These are phyloP conservation scores for Amanita fuliginea DNA, from an alignment of 768 basidiomycete genomes.

Conservation along the genomic window DNA sequence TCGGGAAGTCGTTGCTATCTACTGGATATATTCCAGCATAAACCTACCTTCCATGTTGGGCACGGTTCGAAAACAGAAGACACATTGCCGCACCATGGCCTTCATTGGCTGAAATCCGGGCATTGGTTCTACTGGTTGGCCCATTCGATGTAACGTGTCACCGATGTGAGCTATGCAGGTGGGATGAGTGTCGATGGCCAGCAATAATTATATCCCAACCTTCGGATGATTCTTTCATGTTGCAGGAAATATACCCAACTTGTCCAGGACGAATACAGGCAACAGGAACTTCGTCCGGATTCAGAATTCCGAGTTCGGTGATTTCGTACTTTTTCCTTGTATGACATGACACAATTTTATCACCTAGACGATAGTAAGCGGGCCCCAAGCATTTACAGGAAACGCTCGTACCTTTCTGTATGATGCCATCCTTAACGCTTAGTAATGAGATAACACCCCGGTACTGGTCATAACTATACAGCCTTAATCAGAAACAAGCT, in stretches of 20 bases:
- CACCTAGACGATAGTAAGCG: slow-evolving; percentile 38
- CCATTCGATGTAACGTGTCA: slow-evolving; percentile 78
- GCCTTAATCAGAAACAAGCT: slow-evolving; percentile 8
- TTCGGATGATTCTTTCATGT: slow-evolving; percentile 96
- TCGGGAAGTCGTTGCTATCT: slow-evolving; percentile 82
- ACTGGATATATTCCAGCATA: slow-evolving; percentile 93
- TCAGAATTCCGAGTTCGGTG: slow-evolving; percentile 78
- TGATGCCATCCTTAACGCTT: slow-evolving; percentile 65
- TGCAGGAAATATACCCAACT: slow-evolving; percentile 86
- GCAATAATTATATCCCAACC: slow-evolving; percentile 31
- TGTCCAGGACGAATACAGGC: slow-evolving; percentile 61
- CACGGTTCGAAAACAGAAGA: neutral
- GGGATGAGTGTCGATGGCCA: neutral
- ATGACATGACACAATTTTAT: slow-evolving; percentile 78
- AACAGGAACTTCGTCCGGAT: slow-evolving; percentile 81
- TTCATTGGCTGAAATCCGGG: slow-evolving; percentile 88
- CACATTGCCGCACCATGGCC: slow-evolving; percentile 60
- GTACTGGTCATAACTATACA: slow-evolving; percentile 85
- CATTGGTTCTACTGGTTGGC: slow-evolving; percentile 68
- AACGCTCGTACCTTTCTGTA: slow-evolving; percentile 58
- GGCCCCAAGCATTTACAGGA: neutral
- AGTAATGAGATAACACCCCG: slow-evolving; percentile 92
- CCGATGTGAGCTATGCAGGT: slow-evolving; percentile 69
- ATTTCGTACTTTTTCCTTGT: slow-evolving; percentile 87
- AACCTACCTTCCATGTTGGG: slow-evolving; percentile 38